Conservation (phyloP, 257 asterid species). For the Solanum habrochaites region DNA sequence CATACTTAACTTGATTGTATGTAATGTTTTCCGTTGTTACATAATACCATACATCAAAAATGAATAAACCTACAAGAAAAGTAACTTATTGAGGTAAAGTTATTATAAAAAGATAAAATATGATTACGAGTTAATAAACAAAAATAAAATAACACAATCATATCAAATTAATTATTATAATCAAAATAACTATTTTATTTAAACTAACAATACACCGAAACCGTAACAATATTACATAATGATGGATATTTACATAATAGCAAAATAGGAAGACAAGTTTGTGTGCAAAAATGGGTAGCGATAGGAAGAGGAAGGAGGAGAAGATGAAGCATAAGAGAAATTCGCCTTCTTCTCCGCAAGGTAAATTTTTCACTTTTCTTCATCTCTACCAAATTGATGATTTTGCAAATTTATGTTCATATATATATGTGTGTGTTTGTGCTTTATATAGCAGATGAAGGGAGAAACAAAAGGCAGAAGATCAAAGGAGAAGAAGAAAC, state of each 20-base stretch:
- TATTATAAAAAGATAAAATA: too few relatives aligned
- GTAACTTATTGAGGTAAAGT: rapidly evolving
- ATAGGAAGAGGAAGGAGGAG: neutral
- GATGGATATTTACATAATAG: neutral
- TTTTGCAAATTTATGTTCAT: neutral
- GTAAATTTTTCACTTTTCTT: neutral
- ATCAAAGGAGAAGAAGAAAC: neutral
- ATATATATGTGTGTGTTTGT: neutral
- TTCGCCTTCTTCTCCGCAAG: neutral
- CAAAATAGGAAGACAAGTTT: neutral
- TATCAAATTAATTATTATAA: too few relatives aligned
- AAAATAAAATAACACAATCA: rapidly evolving
- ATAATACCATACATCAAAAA: neutral
- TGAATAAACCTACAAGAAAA: neutral
- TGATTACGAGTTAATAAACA: neutral
- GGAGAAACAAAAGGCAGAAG: neutral
- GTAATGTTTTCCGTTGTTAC: rapidly evolving
- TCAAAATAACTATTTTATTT: neutral
- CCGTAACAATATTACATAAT: too few relatives aligned
- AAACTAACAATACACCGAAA: too few relatives aligned
- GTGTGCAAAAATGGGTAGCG: neutral
- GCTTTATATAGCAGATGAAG: constrained; percentile 5
- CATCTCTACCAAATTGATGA: neutral
- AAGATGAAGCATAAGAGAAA: neutral
- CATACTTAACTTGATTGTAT: rapidly evolving